Evolutionary conservation across 1,284 basidiomycete species (phyloP).

Genomic region (Jaminaea rosea): DNA sequence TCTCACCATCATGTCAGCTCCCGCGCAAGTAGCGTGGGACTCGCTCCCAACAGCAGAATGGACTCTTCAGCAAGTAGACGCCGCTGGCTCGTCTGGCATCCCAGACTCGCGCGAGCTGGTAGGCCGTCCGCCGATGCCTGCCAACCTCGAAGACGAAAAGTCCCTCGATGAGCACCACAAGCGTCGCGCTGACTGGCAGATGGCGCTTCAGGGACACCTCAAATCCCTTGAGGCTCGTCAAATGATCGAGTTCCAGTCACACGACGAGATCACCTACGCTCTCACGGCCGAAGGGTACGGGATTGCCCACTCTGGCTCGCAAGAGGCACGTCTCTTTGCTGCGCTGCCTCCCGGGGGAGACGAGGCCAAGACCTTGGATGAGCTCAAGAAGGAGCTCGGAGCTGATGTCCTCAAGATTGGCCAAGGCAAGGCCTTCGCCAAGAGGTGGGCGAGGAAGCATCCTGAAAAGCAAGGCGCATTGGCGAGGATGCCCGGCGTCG

Average conservation of each 20-base stretch:
- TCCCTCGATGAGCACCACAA: constrained; percentile 17
- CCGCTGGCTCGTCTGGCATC: background rate
- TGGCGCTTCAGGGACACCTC: constrained; percentile 36
- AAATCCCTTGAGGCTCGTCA: constrained; percentile 38
- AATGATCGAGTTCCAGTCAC: constrained; percentile 28
- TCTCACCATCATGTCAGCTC: background rate
- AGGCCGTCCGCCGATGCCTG: background rate
- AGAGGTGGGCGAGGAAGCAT: constrained; percentile 90
- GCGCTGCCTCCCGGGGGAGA: constrained; percentile 29
- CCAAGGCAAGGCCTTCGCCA: constrained; percentile 91
- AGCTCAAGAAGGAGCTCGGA: constrained; percentile 34
- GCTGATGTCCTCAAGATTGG: constrained; percentile 53
- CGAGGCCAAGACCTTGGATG: constrained; percentile 27
- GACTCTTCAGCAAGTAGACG: background rate
- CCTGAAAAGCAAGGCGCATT: constrained; percentile 48
- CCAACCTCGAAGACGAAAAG: background rate
- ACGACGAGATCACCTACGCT: constrained; percentile 26
- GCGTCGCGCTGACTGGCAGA: constrained; percentile 41
- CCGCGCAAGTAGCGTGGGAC: background rate
- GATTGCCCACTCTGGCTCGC: constrained; percentile 24
- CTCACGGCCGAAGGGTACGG: constrained; percentile 17
- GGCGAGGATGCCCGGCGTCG: constrained; percentile 52
- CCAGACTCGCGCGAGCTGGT: constrained; percentile 1
- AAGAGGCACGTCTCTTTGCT: constrained; percentile 38
- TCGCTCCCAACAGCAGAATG: background rate